These are phyloP conservation scores for Ophiostoma australiae DNA, from an alignment of 2,329 filamentous ascomycete genomes.

Conservation along the genomic window DNA sequence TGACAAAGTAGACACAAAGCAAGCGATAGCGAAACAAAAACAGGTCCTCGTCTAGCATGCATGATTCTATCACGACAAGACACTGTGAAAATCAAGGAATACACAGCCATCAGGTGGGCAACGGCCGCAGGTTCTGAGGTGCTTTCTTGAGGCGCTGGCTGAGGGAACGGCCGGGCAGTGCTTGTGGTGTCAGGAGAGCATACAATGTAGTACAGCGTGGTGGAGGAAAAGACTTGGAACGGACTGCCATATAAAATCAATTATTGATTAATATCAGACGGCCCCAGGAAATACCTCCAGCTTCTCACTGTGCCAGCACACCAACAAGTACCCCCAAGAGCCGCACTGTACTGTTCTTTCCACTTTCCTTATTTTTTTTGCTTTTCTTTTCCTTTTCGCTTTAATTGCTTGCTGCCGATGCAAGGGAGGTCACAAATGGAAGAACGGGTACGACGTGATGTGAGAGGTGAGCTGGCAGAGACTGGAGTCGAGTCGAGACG, in stretches of 20 bases:
- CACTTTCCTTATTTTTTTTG: background rate
- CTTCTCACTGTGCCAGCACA: background rate
- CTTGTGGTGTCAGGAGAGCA: background rate
- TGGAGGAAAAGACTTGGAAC: background rate
- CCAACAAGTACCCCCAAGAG: background rate
- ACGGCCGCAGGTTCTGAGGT: slow-evolving; percentile 15
- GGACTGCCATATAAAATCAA: background rate
- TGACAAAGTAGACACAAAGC: background rate
- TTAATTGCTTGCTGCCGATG: slow-evolving; percentile 12
- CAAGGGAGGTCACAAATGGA: slow-evolving; percentile 9
- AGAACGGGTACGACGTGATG: slow-evolving; percentile 12
- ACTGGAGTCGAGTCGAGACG: background rate
- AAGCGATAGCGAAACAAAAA: background rate
- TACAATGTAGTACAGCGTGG: background rate
- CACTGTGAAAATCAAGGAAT: background rate
- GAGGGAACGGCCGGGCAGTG: background rate
- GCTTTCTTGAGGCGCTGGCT: slow-evolving; percentile 13
- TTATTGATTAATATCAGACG: background rate
- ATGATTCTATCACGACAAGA: background rate
- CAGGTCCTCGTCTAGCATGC: background rate
- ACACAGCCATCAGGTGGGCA: slow-evolving; percentile 7
- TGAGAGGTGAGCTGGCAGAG: slow-evolving; percentile 14
- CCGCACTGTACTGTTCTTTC: background rate
- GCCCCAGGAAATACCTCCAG: slow-evolving; percentile 14
- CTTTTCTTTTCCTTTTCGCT: background rate